A percentile compares a stretch with the other conserved stretches of the same genome.
These are phyloP conservation scores for Aspergillus novofumigatus DNA, from an alignment of 2,329 filamentous ascomycete genomes.

Conservation along the genomic window DNA sequence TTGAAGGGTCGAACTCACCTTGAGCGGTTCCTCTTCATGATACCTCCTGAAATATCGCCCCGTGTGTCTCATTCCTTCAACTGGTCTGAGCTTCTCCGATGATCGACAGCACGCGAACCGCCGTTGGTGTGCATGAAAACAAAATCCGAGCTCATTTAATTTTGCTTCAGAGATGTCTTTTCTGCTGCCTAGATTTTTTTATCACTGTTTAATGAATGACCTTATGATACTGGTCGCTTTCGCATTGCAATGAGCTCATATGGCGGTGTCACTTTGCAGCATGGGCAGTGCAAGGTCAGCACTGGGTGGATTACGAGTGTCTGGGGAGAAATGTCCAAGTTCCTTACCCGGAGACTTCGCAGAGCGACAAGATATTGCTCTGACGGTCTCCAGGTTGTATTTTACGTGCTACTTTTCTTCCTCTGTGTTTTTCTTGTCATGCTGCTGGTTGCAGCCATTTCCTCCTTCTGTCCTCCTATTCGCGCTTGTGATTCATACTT, in stretches of 20 bases:
- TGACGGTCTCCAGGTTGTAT: conserved; percentile 16
- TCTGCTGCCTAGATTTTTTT: conserved; percentile 14
- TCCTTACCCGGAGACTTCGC: conserved; percentile 9
- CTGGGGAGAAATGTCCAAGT: conserved; percentile 1
- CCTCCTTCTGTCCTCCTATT: background rate
- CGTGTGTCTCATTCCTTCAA: background rate
- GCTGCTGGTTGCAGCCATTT: conserved; percentile 12
- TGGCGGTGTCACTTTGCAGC: conserved; percentile 15
- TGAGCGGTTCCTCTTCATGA: background rate
- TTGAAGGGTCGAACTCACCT: background rate
- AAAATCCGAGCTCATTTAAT: conserved; percentile 1
- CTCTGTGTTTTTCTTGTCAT: conserved; percentile 6
- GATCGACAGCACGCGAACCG: background rate
- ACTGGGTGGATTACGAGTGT: conserved; percentile 11
- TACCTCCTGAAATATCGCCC: background rate
- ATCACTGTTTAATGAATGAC: conserved; percentile 26
- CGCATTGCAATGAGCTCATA: conserved; percentile 20
- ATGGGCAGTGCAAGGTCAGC: conserved; percentile 10
- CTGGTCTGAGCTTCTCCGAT: background rate
- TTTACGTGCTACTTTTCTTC: conserved; percentile 11
- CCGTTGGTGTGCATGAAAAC: background rate
- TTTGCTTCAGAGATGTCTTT: conserved; percentile 4
- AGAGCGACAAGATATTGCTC: background rate
- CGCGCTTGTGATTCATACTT: conserved; percentile 7
- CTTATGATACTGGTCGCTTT: conserved; percentile 24